A percentile compares a stretch with the other conserved stretches of the same genome.
Conservation (phyloP, 371 early-diverging fungal species). For the Mortierella sp. region DNA sequence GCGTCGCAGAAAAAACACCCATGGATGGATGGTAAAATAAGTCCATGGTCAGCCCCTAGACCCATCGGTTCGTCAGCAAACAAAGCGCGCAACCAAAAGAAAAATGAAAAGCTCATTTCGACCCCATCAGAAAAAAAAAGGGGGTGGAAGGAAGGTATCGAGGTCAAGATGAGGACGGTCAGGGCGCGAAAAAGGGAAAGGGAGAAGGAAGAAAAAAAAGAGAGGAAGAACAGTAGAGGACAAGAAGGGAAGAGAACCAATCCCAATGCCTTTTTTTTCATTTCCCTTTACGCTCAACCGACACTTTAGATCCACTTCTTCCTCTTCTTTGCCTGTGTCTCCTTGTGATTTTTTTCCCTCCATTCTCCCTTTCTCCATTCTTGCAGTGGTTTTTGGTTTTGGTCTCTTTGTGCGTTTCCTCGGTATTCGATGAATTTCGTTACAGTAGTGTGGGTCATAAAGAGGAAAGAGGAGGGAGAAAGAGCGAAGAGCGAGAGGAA, state of each 20-base stretch:
- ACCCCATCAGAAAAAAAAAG: neutral
- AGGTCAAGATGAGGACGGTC: neutral
- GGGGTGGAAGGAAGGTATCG: neutral
- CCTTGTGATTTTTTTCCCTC: neutral
- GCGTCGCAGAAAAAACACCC: neutral
- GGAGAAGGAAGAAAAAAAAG: neutral
- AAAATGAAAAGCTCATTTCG: neutral
- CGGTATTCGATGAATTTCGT: conserved; percentile 10
- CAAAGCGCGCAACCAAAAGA: neutral
- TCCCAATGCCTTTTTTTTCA: neutral
- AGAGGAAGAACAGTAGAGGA: neutral
- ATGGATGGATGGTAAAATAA: neutral
- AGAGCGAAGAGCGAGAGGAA: neutral
- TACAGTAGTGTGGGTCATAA: conserved; percentile 3
- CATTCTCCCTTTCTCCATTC: neutral
- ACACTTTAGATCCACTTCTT: neutral
- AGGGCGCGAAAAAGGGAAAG: neutral
- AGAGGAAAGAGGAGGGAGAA: neutral
- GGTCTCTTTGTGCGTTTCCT: neutral
- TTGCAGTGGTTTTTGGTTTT: neutral
- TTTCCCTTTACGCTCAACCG: neutral
- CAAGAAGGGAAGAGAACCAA: neutral
- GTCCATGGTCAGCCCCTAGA: neutral
- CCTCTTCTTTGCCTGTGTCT: neutral
- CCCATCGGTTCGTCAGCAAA: neutral